Base-by-base conservation (phyloP, 2,329 filamentous ascomycete genomes). In the Paracorniculantispora psalliotae region DNA sequence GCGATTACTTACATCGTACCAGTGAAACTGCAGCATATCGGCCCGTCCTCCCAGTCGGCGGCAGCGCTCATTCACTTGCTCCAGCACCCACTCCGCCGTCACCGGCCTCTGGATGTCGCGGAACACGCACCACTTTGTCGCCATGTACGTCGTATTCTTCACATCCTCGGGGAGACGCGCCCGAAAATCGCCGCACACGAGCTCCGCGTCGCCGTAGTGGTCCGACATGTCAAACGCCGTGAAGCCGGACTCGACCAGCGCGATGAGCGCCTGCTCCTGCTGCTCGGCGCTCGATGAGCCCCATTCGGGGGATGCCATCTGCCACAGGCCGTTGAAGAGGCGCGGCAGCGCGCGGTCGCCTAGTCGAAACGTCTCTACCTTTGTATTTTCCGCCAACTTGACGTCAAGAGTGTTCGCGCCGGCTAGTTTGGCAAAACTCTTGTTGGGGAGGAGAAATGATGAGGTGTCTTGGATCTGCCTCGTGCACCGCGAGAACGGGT, bases 171-270 rank as follows among this genome's bases (percentile, higher is more conserved):
- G 33, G 1, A 64, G 59, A 10, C 54, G 57, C 15, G 57, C 60
- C 21, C 63, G 60, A 43, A 64, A 62, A 55, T 66, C 49, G 63
- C 64, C 76, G 46, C 80, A 76, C n/a, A 80, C 72, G 2, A 80
- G 68, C 63, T 81, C 79, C 23, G 76, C 77, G 62, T 81, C 79
- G 7, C 79, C 63, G 61, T 82, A 82, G 62, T 81, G 79, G 66
- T 82, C 79, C 5, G 79, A 79, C 79, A 82, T 81, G 62, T 82
- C 79, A 64, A 74, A 75, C 1, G 69, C 72, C 5, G 57, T 58
- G 15, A 67, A 61, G 1, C 65, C 65, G n/a, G 56, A 30, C 30
- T 63, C 55, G 12, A 63, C 55, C 23, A 66, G 62, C 12, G 60
- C 33, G 13, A 56, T 35, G 23, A 67, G 61, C n/a, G 62, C 61